Evolutionary conservation across 2,329 filamentous ascomycete species (phyloP).

Genomic region (Aureobasidium namibiae): DNA sequence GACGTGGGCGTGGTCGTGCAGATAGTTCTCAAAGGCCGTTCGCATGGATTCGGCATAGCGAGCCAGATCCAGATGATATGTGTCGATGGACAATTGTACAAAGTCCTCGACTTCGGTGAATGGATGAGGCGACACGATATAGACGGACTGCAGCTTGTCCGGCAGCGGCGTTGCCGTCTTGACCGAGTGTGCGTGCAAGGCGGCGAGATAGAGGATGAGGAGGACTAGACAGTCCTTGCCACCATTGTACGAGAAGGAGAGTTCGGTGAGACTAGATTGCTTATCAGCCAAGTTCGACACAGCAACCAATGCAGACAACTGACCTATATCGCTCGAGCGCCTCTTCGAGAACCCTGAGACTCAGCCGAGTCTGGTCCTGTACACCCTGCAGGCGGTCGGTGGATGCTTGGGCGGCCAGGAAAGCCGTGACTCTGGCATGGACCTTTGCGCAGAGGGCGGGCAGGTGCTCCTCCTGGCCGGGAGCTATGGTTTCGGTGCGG

Average conservation of each 20-base stretch:
- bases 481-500: slow-evolving; percentile 30
- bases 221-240: slow-evolving; percentile 97
- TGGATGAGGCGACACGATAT: slow-evolving; percentile 76
- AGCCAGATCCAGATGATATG: slow-evolving; percentile 68
- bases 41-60: slow-evolving; percentile 75
- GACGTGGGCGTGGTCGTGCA: slow-evolving; percentile 55
- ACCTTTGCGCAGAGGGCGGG: slow-evolving; percentile 42
- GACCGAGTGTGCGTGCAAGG: slow-evolving; percentile 35
- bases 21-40: slow-evolving; percentile 68
- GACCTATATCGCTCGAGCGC: slow-evolving; percentile 70
- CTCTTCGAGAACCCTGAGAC: slow-evolving; percentile 65
- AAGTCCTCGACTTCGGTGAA: slow-evolving; percentile 84
- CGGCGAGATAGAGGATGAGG: slow-evolving; percentile 73
- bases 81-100: slow-evolving; percentile 55
- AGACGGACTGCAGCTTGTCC: slow-evolving; percentile 65
- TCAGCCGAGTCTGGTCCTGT: slow-evolving; percentile 65
- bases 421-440: slow-evolving; percentile 53
- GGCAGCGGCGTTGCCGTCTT: slow-evolving; percentile 14
- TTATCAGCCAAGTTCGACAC: neutral
- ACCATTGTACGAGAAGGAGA: slow-evolving; percentile 92
- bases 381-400: slow-evolving; percentile 53
- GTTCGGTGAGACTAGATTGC: slow-evolving; percentile 55
- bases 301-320: slow-evolving; percentile 22
- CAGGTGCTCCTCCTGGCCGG: slow-evolving; percentile 39
- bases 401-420: slow-evolving; percentile 53